Percentiles rank a stretch among this genome's conserved stretches.
phyloP scores from a whole-genome alignment of 2,329 filamentous ascomycete species.

The Beauveria asiatica region DNA sequence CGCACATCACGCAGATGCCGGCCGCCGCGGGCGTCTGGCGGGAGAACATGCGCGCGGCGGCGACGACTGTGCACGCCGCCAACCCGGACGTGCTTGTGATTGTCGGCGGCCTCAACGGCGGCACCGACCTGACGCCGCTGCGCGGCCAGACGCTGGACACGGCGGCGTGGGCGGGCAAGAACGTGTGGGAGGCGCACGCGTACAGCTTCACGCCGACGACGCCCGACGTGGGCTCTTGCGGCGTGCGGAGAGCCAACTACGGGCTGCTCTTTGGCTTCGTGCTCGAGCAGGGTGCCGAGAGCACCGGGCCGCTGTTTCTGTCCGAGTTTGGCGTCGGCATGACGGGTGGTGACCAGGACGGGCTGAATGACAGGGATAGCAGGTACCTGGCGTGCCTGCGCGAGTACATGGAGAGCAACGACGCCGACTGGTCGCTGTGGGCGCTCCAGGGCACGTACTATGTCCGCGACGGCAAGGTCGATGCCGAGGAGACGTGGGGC shows the following conservation, averaged over 20 bases:
- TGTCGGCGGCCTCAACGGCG: constrained; percentile 44
- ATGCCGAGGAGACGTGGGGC: constrained; percentile 46
- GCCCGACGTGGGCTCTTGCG: constrained; percentile 35
- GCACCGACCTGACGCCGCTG: constrained; percentile 42
- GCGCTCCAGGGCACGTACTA: constrained; percentile 52
- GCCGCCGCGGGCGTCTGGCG: constrained; percentile 43
- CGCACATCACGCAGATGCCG: constrained; percentile 37
- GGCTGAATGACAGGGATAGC: constrained; percentile 34
- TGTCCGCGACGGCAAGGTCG: constrained; percentile 38
- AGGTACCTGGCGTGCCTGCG: constrained; percentile 44
- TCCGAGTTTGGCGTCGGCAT: constrained; percentile 51
- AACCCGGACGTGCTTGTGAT: constrained; percentile 46
- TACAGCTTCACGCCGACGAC: constrained; percentile 47
- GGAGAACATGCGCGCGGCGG: constrained; percentile 37
- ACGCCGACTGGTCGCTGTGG: constrained; percentile 53
- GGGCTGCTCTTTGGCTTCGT: constrained; percentile 44
- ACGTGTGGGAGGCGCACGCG: constrained; percentile 53
- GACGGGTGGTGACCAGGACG: constrained; percentile 33
- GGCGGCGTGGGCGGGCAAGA: constrained; percentile 38
- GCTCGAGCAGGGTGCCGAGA: constrained; percentile 35
- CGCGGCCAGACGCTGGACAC: constrained; percentile 33
- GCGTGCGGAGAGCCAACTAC: constrained; percentile 32
- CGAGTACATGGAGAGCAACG: constrained; percentile 44
- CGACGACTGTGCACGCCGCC: constrained; percentile 38
- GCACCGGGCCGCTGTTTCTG: constrained; percentile 47